Evolutionary conservation across 2,329 filamentous ascomycete species (phyloP).

Genomic region (Clonostachys rosea): DNA sequence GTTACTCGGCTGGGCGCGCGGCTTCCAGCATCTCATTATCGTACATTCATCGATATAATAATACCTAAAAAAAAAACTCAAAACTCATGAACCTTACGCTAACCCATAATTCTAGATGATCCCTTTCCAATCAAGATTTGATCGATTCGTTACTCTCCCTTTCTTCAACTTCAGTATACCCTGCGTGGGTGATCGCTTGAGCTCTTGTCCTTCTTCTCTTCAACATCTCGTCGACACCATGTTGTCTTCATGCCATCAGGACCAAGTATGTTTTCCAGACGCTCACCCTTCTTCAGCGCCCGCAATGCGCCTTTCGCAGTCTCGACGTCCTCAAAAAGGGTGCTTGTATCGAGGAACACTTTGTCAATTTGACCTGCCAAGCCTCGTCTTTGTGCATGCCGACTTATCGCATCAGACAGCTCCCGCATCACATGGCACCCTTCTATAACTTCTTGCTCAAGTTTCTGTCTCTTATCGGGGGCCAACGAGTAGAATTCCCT

Average conservation of each 20-base stretch:
- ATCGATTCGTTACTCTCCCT: background rate
- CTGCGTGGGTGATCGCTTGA: background rate
- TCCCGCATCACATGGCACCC: slow-evolving; percentile 24
- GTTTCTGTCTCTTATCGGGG: slow-evolving; percentile 18
- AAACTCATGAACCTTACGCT: too few species aligned
- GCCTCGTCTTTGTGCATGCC: slow-evolving; percentile 26
- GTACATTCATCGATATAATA: too few species aligned
- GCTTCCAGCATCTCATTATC: too few species aligned
- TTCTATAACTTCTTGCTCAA: slow-evolving; percentile 16
- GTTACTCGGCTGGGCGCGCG: too few species aligned
- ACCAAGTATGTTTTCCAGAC: slow-evolving; percentile 12
- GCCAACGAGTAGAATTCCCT: slow-evolving; percentile 32
- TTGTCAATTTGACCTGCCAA: slow-evolving; percentile 26
- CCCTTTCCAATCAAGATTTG: background rate
- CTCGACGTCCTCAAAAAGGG: slow-evolving; percentile 43
- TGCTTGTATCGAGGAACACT: slow-evolving; percentile 15
- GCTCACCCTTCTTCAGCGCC: slow-evolving; percentile 37
- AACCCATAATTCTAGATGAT: too few species aligned
- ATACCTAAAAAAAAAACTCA: too few species aligned
- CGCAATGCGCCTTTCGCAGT: slow-evolving; percentile 38
- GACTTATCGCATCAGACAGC: slow-evolving; percentile 16
- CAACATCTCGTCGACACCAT: background rate
- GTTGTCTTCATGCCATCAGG: background rate
- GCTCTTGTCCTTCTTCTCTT: background rate
- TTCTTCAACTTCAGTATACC: background rate